These are phyloP conservation scores for Suillus spraguei DNA, from an alignment of 768 basidiomycete species.

Conservation along the genomic window DNA sequence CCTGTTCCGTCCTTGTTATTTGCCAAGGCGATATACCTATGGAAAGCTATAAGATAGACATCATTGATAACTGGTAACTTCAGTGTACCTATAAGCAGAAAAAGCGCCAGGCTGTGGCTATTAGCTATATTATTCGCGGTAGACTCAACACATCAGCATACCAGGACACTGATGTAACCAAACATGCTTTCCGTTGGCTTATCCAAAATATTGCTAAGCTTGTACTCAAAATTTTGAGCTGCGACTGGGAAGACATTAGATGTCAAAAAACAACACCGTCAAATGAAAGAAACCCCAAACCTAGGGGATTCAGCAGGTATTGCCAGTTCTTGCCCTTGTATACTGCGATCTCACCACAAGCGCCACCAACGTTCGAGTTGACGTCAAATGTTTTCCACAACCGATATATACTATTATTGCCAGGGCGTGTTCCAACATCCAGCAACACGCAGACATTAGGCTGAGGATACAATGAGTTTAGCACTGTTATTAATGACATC, in stretches of 20 bases:
- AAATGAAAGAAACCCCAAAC: conserved; percentile 39
- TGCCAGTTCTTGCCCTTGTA: conserved; percentile 93
- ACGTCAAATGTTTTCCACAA: conserved; percentile 96
- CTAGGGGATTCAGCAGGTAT: conserved; percentile 80
- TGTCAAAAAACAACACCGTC: not conserved
- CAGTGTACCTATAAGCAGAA: conserved; percentile 74
- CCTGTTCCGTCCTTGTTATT: conserved; percentile 83
- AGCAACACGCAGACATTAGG: conserved; percentile 92
- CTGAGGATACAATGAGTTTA: conserved; percentile 35
- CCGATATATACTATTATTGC: conserved; percentile 86
- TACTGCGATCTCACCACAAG: conserved; percentile 94
- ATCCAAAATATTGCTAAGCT: conserved; percentile 87
- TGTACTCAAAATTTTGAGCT: conserved; percentile 96
- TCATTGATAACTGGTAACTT: not conserved
- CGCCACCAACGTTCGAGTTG: conserved; percentile 91
- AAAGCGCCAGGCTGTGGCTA: conserved; percentile 80
- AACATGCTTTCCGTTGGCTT: conserved; percentile 89
- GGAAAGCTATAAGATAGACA: conserved; percentile 8
- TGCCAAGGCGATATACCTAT: conserved; percentile 82
- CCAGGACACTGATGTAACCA: conserved; percentile 95
- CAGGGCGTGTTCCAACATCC: conserved; percentile 93
- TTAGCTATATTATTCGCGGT: conserved; percentile 15
- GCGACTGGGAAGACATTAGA: conserved; percentile 55
- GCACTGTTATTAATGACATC: not conserved
- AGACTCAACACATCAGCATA: conserved; percentile 32